Conservation (phyloP, 352 stramenopile species). For the Phytopythium boreale region DNA sequence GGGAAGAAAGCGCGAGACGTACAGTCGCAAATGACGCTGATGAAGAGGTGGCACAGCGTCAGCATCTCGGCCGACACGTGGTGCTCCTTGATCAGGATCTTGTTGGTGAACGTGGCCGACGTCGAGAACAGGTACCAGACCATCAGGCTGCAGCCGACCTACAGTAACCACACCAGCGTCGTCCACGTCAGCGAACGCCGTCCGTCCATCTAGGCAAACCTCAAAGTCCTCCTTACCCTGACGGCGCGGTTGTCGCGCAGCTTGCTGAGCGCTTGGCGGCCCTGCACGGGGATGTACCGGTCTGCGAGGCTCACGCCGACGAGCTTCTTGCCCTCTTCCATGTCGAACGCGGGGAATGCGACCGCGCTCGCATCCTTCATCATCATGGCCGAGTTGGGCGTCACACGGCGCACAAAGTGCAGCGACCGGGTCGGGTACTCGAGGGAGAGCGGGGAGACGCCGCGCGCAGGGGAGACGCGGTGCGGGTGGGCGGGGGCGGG, state of each 20-base stretch:
- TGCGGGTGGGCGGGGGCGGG: too few relatives aligned
- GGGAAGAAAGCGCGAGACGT: slow-evolving; percentile 8
- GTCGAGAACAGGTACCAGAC: slow-evolving; percentile 86
- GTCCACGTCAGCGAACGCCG: background rate
- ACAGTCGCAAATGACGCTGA: slow-evolving; percentile 80
- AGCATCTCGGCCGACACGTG: slow-evolving; percentile 83
- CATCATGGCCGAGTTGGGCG: slow-evolving; percentile 11
- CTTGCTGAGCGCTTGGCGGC: slow-evolving; percentile 11
- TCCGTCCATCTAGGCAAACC: background rate
- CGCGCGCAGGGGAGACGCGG: background rate
- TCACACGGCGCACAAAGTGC: slow-evolving; percentile 7
- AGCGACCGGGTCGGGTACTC: slow-evolving; percentile 6
- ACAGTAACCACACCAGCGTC: background rate
- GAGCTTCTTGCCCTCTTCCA: slow-evolving; percentile 22
- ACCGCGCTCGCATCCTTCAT: slow-evolving; percentile 19
- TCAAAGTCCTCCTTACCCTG: background rate
- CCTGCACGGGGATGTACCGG: slow-evolving; percentile 18
- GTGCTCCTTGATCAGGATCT: slow-evolving; percentile 85
- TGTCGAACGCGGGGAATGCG: slow-evolving; percentile 29
- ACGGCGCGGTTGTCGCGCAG: slow-evolving; percentile 32
- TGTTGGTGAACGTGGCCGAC: slow-evolving; percentile 81
- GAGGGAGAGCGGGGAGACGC: slow-evolving; percentile 7
- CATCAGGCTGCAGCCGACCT: slow-evolving; percentile 35
- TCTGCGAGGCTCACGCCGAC: slow-evolving; percentile 8
- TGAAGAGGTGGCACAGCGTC: slow-evolving; percentile 80